Base-by-base conservation (phyloP, 371 early-diverging fungal genomes). In the Apophysomyces ossiformis region DNA sequence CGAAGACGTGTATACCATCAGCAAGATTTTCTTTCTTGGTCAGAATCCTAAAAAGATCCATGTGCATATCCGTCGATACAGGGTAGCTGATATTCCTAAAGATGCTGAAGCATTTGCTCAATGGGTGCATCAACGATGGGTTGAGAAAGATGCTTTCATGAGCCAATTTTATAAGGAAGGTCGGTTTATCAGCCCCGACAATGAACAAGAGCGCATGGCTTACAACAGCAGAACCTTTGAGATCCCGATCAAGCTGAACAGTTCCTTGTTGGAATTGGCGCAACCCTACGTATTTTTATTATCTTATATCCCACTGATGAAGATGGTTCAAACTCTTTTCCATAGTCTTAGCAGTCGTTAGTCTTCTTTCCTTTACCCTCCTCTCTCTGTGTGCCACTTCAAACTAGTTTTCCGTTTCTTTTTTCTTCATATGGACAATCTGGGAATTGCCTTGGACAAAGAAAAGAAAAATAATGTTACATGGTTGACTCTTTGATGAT, bases 61-160 rank as follows among this genome's bases (percentile, higher is more conserved):
- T 73, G 77, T 93, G 18, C 90, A 93, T 67, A 73, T 92, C 35
- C 88, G 90, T 60, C 85, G 86, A 35, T 90, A 85, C 64, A 70
- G 75, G 18, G 79, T 90, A 62, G 72, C 72, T 32, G 87, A 87
- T 36, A 84, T 96, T 45, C 94, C 95, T 3, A 75, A 81, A 4
- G 82, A 82, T 57, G 81, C 84, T 4, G 81, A 87, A 5, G 83
- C 69, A 16, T 97, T 95, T 70, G 69, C 85, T 12, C 59, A 79
- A 37, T 97, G 96, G 96, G 76, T 95, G 16, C 78, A 88, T 43
- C 75, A 82, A 12, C 80, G 92, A 60, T 97, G 91, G 87, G 71
- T 76, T 12, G 93, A 94, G 70, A 97, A 97, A 82, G 96, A 97
- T 66, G 71, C 78, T n/a, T 64, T 93, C 64, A 82, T 97, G 91